Evolutionary conservation across 176 grass and related monocot genomes (phyloP).

Genomic region (Canna indica): DNA sequence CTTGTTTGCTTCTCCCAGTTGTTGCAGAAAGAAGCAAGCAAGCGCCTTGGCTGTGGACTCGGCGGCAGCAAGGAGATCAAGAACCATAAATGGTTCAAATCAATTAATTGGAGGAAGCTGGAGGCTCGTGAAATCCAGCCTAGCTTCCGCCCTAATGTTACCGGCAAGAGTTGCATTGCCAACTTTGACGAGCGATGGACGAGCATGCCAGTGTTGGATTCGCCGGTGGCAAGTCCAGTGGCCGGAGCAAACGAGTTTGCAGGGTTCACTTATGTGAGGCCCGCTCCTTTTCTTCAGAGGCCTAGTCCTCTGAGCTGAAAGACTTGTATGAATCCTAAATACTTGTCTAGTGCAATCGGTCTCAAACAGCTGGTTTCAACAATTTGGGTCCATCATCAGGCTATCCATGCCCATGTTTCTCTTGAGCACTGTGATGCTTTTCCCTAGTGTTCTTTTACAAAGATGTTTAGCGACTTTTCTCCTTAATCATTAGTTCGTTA

Average conservation of each 20-base stretch:
- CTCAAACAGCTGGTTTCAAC: neutral
- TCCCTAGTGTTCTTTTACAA: too few species aligned
- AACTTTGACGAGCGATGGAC: slow-evolving; percentile 94
- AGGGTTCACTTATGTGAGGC: slow-evolving; percentile 80
- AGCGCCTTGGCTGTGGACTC: slow-evolving; percentile 51
- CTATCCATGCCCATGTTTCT: neutral
- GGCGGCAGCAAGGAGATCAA: slow-evolving; percentile 68
- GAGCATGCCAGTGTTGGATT: slow-evolving; percentile 72
- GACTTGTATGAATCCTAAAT: neutral
- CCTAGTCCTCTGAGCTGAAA: slow-evolving; percentile 60
- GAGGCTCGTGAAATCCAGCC: slow-evolving; percentile 70
- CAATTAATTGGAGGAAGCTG: slow-evolving; percentile 80
- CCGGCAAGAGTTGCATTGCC: slow-evolving; percentile 59
- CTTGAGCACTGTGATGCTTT: neutral
- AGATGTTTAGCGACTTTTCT: too few species aligned
- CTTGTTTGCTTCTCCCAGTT: slow-evolving; percentile 30
- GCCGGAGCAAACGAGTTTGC: slow-evolving; percentile 53
- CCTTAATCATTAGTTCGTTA: too few species aligned
- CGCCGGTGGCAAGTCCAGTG: slow-evolving; percentile 74
- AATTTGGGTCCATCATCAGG: neutral
- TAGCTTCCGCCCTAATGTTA: slow-evolving; percentile 82
- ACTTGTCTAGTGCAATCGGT: neutral
- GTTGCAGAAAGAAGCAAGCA: slow-evolving; percentile 78
- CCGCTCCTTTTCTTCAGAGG: slow-evolving; percentile 45
- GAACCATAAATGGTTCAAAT: slow-evolving; percentile 94